A percentile compares a stretch with the other conserved stretches of the same genome.
These are phyloP conservation scores for Hypocrella siamensis DNA, from an alignment of 2,329 filamentous ascomycete species.

Conservation along the genomic window DNA sequence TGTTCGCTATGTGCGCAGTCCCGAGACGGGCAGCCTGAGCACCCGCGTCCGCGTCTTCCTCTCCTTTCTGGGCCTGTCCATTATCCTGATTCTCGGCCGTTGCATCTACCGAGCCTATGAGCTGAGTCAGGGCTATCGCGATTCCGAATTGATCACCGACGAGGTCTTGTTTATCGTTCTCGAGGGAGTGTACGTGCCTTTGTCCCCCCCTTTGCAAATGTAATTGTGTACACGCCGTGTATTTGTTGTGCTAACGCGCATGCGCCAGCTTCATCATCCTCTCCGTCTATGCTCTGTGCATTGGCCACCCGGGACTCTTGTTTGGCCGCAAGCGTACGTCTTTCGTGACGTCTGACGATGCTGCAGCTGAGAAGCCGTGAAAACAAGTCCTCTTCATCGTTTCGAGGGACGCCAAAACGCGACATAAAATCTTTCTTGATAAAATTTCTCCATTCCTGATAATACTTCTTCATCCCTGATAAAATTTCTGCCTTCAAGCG, in stretches of 20 bases:
- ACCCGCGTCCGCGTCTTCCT: conserved; percentile 27
- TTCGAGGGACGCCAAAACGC: too few species aligned
- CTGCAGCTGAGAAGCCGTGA: not conserved
- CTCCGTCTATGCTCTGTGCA: conserved; percentile 18
- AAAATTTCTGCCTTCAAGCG: too few species aligned
- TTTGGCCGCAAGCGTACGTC: not conserved
- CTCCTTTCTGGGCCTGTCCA: conserved; percentile 32
- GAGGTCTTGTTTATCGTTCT: conserved; percentile 36
- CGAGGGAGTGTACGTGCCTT: conserved; percentile 27
- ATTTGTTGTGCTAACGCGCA: not conserved
- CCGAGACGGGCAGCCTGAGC: conserved; percentile 6
- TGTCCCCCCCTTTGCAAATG: not conserved
- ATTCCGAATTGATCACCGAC: conserved; percentile 34
- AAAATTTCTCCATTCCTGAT: too few species aligned
- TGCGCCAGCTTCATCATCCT: conserved; percentile 15
- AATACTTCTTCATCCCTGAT: too few species aligned
- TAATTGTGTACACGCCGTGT: conserved; percentile 1
- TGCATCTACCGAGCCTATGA: conserved; percentile 51
- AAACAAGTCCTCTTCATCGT: not conserved
- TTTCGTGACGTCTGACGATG: too few species aligned
- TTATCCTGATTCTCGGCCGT: conserved; percentile 42
- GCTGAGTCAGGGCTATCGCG: conserved; percentile 42
- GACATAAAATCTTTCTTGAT: too few species aligned
- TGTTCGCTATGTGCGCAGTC: conserved; percentile 17
- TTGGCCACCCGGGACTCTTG: conserved; percentile 21